Evolutionary conservation across 176 grass and related monocot genomes (phyloP).

Genomic region (Pharus latifolius): DNA sequence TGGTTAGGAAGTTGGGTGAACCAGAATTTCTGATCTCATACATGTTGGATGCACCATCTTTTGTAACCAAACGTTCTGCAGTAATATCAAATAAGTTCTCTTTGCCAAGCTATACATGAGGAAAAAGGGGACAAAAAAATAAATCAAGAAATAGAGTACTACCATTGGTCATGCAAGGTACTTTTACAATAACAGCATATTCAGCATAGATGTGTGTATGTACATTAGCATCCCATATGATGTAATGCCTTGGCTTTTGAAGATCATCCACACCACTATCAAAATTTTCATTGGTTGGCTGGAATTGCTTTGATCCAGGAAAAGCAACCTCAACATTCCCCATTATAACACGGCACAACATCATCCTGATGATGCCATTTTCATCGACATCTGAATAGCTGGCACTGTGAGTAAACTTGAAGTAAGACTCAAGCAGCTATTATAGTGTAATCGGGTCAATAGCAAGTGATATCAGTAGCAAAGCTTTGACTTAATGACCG

Average conservation of each 20-base stretch:
- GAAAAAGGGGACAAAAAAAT: background rate
- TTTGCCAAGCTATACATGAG: background rate
- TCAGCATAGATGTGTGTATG: slow-evolving; percentile 63
- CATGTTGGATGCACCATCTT: slow-evolving; percentile 28
- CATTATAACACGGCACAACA: slow-evolving; percentile 82
- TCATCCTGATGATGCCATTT: slow-evolving; percentile 58
- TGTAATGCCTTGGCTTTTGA: slow-evolving; percentile 61
- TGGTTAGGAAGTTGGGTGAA: slow-evolving; percentile 24
- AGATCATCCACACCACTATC: slow-evolving; percentile 74
- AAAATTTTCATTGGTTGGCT: slow-evolving; percentile 49
- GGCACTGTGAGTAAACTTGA: slow-evolving; percentile 34
- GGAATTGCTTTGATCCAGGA: slow-evolving; percentile 58
- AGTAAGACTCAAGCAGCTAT: slow-evolving; percentile 7
- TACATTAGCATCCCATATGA: slow-evolving; percentile 61
- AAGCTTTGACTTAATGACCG: background rate
- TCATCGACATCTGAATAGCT: slow-evolving; percentile 44
- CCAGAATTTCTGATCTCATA: slow-evolving; percentile 32
- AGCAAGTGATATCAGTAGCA: background rate
- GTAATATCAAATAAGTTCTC: slow-evolving; percentile 10
- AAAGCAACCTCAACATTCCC: slow-evolving; percentile 61
- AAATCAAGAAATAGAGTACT: slow-evolving; percentile 1
- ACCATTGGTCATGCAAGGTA: slow-evolving; percentile 47
- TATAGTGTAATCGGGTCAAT: slow-evolving; percentile 4
- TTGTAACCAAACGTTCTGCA: slow-evolving; percentile 31
- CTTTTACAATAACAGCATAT: slow-evolving; percentile 55